A percentile compares a stretch with the other conserved stretches of the same genome.
Evolutionary conservation across 352 stramenopile genomes (phyloP).

Genomic region (Globisporangium uncinulatum): DNA sequence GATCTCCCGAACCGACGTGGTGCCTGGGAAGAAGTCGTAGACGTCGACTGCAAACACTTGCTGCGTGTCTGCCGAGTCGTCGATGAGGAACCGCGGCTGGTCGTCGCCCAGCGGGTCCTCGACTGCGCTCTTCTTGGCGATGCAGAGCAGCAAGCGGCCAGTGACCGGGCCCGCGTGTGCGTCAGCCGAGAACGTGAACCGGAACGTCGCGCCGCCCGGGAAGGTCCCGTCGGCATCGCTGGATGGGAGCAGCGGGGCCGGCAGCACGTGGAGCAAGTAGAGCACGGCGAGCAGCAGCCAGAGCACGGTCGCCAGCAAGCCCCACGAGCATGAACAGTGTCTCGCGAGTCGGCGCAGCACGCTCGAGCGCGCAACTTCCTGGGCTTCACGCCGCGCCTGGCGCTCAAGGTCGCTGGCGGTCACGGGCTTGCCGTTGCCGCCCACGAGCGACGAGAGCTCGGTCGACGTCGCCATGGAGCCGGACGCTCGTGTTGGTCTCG

Average conservation of each 20-base stretch:
- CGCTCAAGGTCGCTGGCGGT: background rate
- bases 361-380: background rate
- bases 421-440: conserved; percentile 1
- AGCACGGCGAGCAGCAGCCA: conserved; percentile 4
- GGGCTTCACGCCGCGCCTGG: background rate
- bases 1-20: conserved; percentile 17
- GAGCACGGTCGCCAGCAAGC: conserved; percentile 7
- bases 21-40: conserved; percentile 24
- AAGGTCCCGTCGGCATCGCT: background rate
- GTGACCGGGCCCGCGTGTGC: conserved; percentile 25
- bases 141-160: conserved; percentile 28
- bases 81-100: conserved; percentile 32
- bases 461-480: conserved; percentile 8
- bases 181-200: conserved; percentile 18
- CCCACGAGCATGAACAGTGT: conserved; percentile 7
- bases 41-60: conserved; percentile 40
- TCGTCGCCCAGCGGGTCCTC: conserved; percentile 23
- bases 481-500: background rate
- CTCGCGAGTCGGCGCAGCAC: conserved; percentile 3
- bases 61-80: conserved; percentile 30
- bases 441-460: conserved; percentile 12
- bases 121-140: conserved; percentile 34
- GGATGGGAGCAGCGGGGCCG: background rate
- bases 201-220: conserved; percentile 14
- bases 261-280: conserved; percentile 7